These are phyloP conservation scores for Pythium rhizo-oryzae DNA, from an alignment of 352 stramenopile genomes.

Conservation along the genomic window DNA sequence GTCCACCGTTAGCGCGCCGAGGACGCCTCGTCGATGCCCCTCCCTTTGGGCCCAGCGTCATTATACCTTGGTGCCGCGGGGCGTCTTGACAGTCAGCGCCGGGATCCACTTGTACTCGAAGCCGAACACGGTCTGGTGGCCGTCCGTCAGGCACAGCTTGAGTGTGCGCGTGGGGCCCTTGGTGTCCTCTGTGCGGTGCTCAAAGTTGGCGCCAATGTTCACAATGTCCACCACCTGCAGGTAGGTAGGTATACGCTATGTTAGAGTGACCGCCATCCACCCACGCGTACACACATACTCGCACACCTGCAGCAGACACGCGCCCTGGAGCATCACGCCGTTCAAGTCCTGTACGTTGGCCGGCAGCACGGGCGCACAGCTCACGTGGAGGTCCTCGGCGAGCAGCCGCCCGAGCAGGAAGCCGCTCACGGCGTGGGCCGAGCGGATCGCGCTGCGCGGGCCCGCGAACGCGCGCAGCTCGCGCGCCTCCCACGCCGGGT, in stretches of 20 bases:
- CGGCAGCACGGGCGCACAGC: constrained; percentile 64
- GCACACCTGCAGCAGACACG: constrained; percentile 73
- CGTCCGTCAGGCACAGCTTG: constrained; percentile 84
- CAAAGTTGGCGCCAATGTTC: constrained; percentile 78
- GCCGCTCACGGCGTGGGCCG: constrained; percentile 15
- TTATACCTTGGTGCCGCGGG: constrained; percentile 60
- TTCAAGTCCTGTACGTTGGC: constrained; percentile 48
- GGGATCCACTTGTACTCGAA: constrained; percentile 73
- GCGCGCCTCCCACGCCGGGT: constrained; percentile 56
- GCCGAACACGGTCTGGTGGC: constrained; percentile 69
- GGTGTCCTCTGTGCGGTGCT: constrained; percentile 68
- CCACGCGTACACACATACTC: too few species aligned
- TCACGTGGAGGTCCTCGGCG: constrained; percentile 67
- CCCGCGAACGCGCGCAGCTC: constrained; percentile 27
- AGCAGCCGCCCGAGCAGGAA: constrained; percentile 62
- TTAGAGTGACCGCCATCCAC: not conserved
- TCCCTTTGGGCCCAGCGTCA: too few species aligned
- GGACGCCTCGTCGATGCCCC: too few species aligned
- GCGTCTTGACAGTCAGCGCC: constrained; percentile 53
- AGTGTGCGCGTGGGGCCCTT: constrained; percentile 70
- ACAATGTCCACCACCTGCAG: constrained; percentile 73
- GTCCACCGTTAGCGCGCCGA: too few species aligned
- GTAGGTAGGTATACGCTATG: not conserved
- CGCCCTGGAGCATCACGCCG: constrained; percentile 56
- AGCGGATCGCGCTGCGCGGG: constrained; percentile 13